These are phyloP conservation scores for Nicotiana tabacum DNA, from an alignment of 257 asterid genomes.

Conservation along the genomic window DNA sequence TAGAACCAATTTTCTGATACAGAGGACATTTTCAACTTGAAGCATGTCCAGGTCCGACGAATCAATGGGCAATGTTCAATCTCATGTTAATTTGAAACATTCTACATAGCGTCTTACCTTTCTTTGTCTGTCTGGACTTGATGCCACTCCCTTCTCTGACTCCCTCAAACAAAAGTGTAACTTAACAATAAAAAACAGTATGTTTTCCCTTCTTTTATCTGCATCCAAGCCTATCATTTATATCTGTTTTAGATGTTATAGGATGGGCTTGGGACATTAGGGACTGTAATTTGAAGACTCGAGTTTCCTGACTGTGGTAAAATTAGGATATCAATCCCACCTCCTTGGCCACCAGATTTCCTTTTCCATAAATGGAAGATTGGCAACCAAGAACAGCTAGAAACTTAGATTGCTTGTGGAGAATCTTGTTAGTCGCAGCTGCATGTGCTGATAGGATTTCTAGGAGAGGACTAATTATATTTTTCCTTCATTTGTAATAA, in stretches of 20 bases:
- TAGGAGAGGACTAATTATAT: too few species aligned
- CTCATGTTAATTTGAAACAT: neutral
- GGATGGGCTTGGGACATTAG: neutral
- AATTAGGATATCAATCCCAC: neutral
- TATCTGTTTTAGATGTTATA: neutral
- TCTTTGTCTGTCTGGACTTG: neutral
- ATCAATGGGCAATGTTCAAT: neutral
- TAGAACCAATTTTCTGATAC: neutral
- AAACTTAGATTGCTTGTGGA: too few species aligned
- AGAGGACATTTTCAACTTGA: neutral
- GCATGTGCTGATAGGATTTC: too few species aligned
- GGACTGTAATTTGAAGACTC: neutral
- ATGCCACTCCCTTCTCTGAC: neutral
- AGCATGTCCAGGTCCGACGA: neutral
- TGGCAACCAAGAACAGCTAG: too few species aligned
- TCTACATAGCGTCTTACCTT: neutral
- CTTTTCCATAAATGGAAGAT: too few species aligned
- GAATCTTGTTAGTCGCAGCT: too few species aligned
- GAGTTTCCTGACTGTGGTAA: neutral
- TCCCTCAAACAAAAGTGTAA: neutral
- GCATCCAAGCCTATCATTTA: neutral
- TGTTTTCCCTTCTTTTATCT: neutral
- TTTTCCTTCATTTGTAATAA: too few species aligned
- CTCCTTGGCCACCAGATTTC: neutral
- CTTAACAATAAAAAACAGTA: neutral